Percentiles rank a stretch among this genome's conserved stretches.
Conservation (phyloP, 371 early-diverging fungal genomes). For the Rhizopus sp. region DNA sequence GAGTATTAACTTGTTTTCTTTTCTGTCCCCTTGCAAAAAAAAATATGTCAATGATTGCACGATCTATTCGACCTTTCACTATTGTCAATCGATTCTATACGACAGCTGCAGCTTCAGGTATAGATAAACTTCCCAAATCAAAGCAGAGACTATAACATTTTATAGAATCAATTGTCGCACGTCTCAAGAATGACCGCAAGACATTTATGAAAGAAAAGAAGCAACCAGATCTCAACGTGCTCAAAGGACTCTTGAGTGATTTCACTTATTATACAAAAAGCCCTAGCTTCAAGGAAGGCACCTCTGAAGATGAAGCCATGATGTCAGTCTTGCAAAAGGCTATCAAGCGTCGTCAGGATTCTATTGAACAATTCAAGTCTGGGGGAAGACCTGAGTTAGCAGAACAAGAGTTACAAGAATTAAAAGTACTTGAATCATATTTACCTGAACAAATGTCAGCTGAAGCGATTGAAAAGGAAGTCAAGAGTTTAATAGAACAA, state of each 20-base stretch:
- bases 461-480: constrained; percentile 65
- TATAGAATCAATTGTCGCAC: constrained; percentile 37
- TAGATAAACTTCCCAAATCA: not conserved
- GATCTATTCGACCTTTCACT: constrained; percentile 1
- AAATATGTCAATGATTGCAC: not conserved
- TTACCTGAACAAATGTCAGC: constrained; percentile 71
- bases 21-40: too few species aligned
- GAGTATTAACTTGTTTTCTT: too few species aligned
- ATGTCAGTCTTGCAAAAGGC: constrained; percentile 66
- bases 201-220: constrained; percentile 74
- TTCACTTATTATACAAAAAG: constrained; percentile 74
- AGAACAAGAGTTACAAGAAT: constrained; percentile 60
- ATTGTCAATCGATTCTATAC: not conserved
- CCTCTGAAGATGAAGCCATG: constrained; percentile 49
- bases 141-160: not conserved
- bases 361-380: constrained; percentile 57
- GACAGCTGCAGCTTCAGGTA: not conserved
- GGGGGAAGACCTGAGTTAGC: constrained; percentile 73
- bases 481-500: constrained; percentile 50
- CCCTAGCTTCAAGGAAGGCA: constrained; percentile 39
- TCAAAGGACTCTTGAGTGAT: constrained; percentile 73
- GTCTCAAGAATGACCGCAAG: constrained; percentile 70
- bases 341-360: constrained; percentile 75
- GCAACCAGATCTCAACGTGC: constrained; percentile 65
- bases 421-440: constrained; percentile 64